Evolutionary conservation across 2,329 filamentous ascomycete genomes (phyloP).

Genomic region (Fusarium foetens): DNA sequence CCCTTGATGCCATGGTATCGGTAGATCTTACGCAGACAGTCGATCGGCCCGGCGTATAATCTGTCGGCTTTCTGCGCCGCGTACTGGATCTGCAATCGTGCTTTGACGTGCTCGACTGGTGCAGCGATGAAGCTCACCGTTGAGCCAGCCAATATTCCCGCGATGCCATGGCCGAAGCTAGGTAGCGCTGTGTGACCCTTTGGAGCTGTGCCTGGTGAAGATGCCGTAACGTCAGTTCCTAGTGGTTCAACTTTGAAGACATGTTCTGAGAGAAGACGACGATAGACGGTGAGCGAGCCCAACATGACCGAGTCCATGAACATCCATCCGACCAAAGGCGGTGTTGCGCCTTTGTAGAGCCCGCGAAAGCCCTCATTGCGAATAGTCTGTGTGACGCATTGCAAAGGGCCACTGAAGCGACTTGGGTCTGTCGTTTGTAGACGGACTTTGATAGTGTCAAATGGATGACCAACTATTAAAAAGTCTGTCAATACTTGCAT

Average conservation of each 20-base stretch:
- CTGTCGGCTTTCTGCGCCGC: constrained; percentile 79
- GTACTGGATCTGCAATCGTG: constrained; percentile 94
- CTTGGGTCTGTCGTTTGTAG: constrained; percentile 83
- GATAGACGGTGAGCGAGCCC: constrained; percentile 90
- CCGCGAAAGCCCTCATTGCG: constrained; percentile 85
- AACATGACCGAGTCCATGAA: constrained; percentile 95
- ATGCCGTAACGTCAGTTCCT: constrained; percentile 24
- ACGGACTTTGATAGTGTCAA: constrained; percentile 97
- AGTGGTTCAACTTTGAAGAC: constrained; percentile 69
- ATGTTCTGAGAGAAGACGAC: constrained; percentile 81
- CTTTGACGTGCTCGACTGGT: constrained; percentile 95
- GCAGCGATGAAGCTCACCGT: constrained; percentile 95
- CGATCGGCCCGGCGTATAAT: constrained; percentile 86
- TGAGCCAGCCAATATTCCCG: constrained; percentile 85
- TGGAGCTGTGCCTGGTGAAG: constrained; percentile 15
- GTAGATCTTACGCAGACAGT: constrained; percentile 79
- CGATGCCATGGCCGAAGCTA: constrained; percentile 83
- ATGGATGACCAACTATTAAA: constrained; percentile 71
- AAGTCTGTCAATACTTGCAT: constrained; percentile 5
- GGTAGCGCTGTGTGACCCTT: constrained; percentile 65
- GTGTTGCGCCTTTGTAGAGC: constrained; percentile 93
- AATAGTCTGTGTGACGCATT: constrained; percentile 86
- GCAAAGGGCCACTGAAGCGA: constrained; percentile 85
- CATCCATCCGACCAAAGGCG: constrained; percentile 96
- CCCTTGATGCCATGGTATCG: constrained; percentile 78